These are phyloP conservation scores for Patellaria atrata DNA, from an alignment of 495 filamentous ascomycete species.

Conservation along the genomic window DNA sequence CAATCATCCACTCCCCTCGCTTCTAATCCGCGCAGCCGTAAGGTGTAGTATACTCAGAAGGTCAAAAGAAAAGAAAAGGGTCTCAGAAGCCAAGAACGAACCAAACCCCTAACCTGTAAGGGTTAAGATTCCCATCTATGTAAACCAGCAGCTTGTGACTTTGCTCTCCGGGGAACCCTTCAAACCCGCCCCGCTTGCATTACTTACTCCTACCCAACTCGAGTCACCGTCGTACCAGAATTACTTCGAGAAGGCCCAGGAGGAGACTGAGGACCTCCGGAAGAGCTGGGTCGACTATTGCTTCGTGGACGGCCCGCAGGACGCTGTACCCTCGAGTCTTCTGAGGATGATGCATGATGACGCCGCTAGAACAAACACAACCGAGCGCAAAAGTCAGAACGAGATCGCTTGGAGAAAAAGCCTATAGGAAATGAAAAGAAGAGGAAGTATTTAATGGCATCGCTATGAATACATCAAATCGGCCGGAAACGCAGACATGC, in stretches of 20 bases:
- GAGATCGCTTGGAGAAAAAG: constrained; percentile 11
- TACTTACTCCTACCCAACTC: constrained; percentile 7
- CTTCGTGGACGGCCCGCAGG: constrained; percentile 15
- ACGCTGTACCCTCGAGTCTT: constrained; percentile 10
- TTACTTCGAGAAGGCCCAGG: constrained; percentile 10
- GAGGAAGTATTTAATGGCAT: constrained; percentile 19
- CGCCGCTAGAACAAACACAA: constrained; percentile 21
- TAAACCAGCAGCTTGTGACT: no score
- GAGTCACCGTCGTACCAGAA: constrained; percentile 4
- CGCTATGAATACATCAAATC: constrained; percentile 21
- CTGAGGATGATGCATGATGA: constrained; percentile 16
- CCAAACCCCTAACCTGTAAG: no score
- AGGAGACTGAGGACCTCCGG: constrained; percentile 11
- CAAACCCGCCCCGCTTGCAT: no score
- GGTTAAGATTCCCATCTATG: no score
- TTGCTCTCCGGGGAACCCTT: no score
- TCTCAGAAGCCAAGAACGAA: no score
- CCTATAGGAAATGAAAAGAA: no score
- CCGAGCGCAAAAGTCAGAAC: constrained; percentile 17
- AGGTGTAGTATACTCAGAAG: no score
- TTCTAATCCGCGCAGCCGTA: no score
- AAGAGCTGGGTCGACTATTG: constrained; percentile 19
- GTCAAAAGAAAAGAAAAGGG: no score
- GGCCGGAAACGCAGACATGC: constrained; percentile 18
- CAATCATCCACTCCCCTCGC: no score